Conservation (phyloP, 495 filamentous ascomycete genomes). For the Cudoniella acicularis region DNA sequence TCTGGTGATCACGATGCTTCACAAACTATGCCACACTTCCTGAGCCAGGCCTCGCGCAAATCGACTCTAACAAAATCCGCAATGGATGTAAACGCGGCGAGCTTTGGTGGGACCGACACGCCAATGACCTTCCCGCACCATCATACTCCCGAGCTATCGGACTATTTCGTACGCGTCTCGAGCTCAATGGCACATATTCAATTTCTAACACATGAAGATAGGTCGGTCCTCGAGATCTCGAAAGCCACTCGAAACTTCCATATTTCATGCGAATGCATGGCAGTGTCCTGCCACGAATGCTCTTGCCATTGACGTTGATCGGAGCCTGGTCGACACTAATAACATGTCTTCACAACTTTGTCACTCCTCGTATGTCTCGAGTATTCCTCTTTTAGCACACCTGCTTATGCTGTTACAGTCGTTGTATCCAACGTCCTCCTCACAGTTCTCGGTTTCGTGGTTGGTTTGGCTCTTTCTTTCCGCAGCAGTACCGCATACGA, state of each 20-base stretch:
- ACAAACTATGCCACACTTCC: background rate
- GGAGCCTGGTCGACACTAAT: constrained; percentile 67
- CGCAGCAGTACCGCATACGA: constrained; percentile 84
- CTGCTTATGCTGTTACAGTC: constrained; percentile 28
- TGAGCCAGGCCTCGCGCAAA: constrained; percentile 1
- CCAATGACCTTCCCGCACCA: background rate
- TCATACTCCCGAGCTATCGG: background rate
- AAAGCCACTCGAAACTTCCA: constrained; percentile 78
- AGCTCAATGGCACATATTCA: background rate
- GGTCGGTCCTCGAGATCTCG: constrained; percentile 64
- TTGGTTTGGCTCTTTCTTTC: constrained; percentile 79
- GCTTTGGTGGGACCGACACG: background rate
- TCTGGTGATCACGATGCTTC: background rate
- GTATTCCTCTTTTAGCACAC: background rate
- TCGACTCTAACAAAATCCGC: constrained; percentile 2
- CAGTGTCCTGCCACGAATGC: constrained; percentile 76
- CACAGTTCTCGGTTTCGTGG: constrained; percentile 86
- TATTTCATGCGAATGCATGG: constrained; percentile 77
- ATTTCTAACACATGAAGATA: constrained; percentile 6
- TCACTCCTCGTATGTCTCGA: constrained; percentile 42
- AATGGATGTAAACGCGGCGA: background rate
- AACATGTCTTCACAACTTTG: constrained; percentile 55
- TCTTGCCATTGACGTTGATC: constrained; percentile 65
- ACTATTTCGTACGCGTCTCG: background rate
- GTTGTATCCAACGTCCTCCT: constrained; percentile 68